Percentiles rank a stretch among this genome's conserved stretches.
phyloP scores from a whole-genome alignment of 2,329 filamentous ascomycete species.

The Curvularia eragrostidis region DNA sequence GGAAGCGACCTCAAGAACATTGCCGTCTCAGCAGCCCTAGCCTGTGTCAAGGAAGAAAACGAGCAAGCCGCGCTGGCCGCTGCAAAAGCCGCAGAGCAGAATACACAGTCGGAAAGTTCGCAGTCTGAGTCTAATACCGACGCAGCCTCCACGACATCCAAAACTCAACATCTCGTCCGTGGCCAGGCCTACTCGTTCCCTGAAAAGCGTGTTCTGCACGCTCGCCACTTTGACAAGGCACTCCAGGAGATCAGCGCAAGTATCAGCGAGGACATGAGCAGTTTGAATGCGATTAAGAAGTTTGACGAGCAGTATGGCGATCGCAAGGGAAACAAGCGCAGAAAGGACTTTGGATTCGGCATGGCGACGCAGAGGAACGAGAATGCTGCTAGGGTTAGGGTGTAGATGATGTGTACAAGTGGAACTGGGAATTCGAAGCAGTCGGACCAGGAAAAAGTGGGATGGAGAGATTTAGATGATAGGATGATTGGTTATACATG shows the following conservation, averaged over 20 bases:
- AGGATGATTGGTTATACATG: not conserved
- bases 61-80: constrained; percentile 46
- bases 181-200: constrained; percentile 66
- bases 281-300: constrained; percentile 83
- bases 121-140: not conserved
- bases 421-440: not conserved
- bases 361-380: constrained; percentile 38
- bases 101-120: not conserved
- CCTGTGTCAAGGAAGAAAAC: constrained; percentile 78
- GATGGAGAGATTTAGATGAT: not conserved
- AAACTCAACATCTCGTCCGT: constrained; percentile 42
- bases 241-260: constrained; percentile 89
- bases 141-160: constrained; percentile 16
- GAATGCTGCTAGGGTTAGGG: constrained; percentile 42
- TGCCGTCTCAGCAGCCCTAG: constrained; percentile 78
- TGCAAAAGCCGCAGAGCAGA: constrained; percentile 19
- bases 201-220: constrained; percentile 68
- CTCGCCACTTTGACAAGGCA: constrained; percentile 81
- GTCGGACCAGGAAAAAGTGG: not conserved
- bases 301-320: constrained; percentile 97
- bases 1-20: constrained; percentile 85
- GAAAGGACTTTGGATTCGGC: constrained; percentile 62
- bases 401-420: constrained; percentile 3
- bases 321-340: constrained; percentile 69
- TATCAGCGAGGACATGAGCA: constrained; percentile 92